A percentile compares a stretch with the other conserved stretches of the same genome.
Conservation (phyloP, 2,329 filamentous ascomycete species). For the Verticillium klebahnii region DNA sequence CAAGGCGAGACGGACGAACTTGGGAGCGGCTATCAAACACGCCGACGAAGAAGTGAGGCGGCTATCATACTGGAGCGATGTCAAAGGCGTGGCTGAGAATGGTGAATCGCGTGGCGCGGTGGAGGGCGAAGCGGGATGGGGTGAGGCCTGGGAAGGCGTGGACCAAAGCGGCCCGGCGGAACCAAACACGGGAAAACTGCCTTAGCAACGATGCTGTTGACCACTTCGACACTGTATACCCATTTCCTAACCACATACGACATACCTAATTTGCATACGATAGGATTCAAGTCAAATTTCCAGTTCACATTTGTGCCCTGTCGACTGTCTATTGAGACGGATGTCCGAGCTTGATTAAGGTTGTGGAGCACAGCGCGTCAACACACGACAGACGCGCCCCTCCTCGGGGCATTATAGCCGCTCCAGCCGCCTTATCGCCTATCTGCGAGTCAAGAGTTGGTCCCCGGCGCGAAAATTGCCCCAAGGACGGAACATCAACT, state of each 20-base stretch:
- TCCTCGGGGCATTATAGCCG: not conserved
- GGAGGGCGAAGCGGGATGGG: conserved; percentile 36
- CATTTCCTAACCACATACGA: conserved; percentile 1
- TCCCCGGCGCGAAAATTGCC: not conserved
- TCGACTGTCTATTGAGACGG: too few relatives aligned
- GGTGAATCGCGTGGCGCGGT: conserved; percentile 42
- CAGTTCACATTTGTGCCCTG: too few relatives aligned
- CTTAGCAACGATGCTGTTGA: not conserved
- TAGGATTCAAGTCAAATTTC: too few relatives aligned
- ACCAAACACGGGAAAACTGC: conserved; percentile 23
- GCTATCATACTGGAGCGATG: conserved; percentile 85
- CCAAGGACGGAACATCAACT: not conserved
- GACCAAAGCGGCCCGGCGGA: conserved; percentile 47
- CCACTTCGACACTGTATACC: conserved; percentile 14
- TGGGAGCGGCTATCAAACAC: conserved; percentile 69
- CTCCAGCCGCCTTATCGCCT: not conserved
- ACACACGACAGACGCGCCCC: not conserved
- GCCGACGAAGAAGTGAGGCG: conserved; percentile 77
- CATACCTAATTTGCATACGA: not conserved
- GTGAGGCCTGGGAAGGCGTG: conserved; percentile 43
- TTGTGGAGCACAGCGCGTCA: too few relatives aligned
- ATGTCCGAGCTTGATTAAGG: too few relatives aligned
- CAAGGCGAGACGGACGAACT: conserved; percentile 52
- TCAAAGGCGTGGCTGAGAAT: conserved; percentile 60
- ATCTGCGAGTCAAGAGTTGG: not conserved